Evolutionary conservation across 1,139 yeast genomes (phyloP).

Genomic region (Casaregolazyma lundiana): DNA sequence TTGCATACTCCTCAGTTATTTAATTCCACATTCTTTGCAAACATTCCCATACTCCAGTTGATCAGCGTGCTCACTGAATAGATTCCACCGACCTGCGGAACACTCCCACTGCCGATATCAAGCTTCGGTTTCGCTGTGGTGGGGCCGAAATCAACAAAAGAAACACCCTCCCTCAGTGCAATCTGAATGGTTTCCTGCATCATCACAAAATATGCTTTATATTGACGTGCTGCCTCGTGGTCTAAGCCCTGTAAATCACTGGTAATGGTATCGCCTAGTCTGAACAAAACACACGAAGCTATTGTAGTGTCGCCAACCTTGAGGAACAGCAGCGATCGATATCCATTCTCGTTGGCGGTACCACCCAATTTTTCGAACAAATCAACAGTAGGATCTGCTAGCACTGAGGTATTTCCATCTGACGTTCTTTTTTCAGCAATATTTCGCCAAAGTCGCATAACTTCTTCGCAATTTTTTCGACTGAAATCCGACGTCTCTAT

Average conservation of each 20-base stretch:
- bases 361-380: constrained; percentile 35
- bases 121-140: constrained; percentile 40
- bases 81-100: constrained; percentile 39
- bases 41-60: constrained; percentile 7
- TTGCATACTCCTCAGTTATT: no score
- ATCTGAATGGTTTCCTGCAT: constrained; percentile 44
- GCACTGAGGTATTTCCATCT: constrained; percentile 41
- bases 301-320: constrained; percentile 37
- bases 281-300: constrained; percentile 42
- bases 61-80: constrained; percentile 11
- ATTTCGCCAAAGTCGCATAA: constrained; percentile 38
- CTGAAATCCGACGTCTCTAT: constrained; percentile 32
- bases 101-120: constrained; percentile 40
- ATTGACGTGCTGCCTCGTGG: constrained; percentile 39
- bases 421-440: constrained; percentile 38
- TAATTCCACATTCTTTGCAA: constrained; percentile 9
- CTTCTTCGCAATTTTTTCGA: constrained; percentile 32
- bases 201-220: constrained; percentile 46
- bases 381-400: constrained; percentile 35
- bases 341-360: constrained; percentile 29
- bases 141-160: constrained; percentile 44
- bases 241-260: constrained; percentile 44
- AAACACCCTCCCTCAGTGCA: constrained; percentile 38
- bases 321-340: constrained; percentile 37
- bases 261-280: constrained; percentile 44